A percentile compares a stretch with the other conserved stretches of the same genome.
Evolutionary conservation across 2,329 filamentous ascomycete genomes (phyloP).

Genomic region (Microdochium bolleyi): DNA sequence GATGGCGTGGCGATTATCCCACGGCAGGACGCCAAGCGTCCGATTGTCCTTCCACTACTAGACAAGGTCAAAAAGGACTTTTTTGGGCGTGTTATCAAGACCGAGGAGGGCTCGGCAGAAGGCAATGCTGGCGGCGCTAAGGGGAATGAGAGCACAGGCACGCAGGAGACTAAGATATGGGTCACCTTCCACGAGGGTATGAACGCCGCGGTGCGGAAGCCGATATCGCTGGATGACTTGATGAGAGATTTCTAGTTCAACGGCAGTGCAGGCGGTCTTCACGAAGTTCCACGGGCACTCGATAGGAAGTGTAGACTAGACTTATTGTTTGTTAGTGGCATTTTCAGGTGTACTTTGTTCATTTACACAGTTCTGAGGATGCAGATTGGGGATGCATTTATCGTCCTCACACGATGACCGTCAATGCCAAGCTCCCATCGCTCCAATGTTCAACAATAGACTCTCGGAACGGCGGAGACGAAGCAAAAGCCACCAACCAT

Average conservation of each 20-base stretch:
- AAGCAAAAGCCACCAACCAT: too few species aligned
- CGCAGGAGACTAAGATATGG: constrained; percentile 55
- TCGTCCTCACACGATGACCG: too few species aligned
- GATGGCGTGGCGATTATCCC: constrained; percentile 28
- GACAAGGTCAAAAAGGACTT: constrained; percentile 27
- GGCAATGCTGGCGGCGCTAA: constrained; percentile 17
- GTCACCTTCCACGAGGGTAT: constrained; percentile 71
- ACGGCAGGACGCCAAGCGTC: constrained; percentile 18
- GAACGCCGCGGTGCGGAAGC: constrained; percentile 71
- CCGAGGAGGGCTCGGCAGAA: constrained; percentile 21
- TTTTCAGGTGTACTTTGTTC: too few species aligned
- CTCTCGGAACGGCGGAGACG: too few species aligned
- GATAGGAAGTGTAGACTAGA: too few species aligned
- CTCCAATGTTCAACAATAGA: too few species aligned
- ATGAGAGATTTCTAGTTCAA: constrained; percentile 50
- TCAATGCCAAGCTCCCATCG: too few species aligned
- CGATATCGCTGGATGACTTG: constrained; percentile 62
- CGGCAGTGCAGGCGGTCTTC: background rate
- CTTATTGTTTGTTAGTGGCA: too few species aligned
- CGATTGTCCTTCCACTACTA: background rate
- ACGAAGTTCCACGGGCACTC: too few species aligned
- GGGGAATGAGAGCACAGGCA: constrained; percentile 17
- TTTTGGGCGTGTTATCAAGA: constrained; percentile 27
- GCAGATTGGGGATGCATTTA: too few species aligned
- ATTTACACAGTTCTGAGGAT: too few species aligned